Evolutionary conservation across 2,329 filamentous ascomycete genomes (phyloP).

Genomic region (Diplocarpon mali): DNA sequence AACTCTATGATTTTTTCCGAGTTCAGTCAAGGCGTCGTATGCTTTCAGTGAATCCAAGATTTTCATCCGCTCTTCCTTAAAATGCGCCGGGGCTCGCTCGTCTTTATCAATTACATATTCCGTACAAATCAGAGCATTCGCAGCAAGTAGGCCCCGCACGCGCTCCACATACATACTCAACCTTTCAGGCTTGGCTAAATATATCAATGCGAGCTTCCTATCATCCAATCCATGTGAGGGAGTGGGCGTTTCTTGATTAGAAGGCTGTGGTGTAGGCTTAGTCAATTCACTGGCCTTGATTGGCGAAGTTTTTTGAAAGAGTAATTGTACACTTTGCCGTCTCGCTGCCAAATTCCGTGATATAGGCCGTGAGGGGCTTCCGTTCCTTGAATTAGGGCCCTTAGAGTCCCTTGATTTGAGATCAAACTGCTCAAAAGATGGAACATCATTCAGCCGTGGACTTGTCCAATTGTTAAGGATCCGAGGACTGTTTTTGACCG

Average conservation of each 20-base stretch:
- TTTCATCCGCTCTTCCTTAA: slow-evolving; percentile 18
- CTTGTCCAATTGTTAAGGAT: slow-evolving; percentile 4
- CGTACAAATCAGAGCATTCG: slow-evolving; percentile 17
- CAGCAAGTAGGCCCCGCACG: slow-evolving; percentile 11
- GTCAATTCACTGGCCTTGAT: slow-evolving; percentile 7
- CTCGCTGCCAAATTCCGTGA: slow-evolving; percentile 17
- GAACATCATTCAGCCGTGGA: slow-evolving; percentile 7
- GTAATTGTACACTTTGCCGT: slow-evolving; percentile 18
- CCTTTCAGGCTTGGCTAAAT: slow-evolving; percentile 14
- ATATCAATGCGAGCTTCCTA: slow-evolving; percentile 19
- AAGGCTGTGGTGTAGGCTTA: slow-evolving; percentile 7
- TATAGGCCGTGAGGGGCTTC: slow-evolving; percentile 23
- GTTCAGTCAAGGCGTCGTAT: slow-evolving; percentile 9
- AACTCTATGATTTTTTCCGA: slow-evolving; percentile 7
- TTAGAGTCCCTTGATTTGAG: slow-evolving; percentile 4
- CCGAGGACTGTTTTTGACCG: slow-evolving; percentile 13
- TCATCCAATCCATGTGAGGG: slow-evolving; percentile 18
- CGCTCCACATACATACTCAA: slow-evolving; percentile 16
- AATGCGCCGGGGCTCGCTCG: slow-evolving; percentile 11
- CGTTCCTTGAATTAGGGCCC: slow-evolving; percentile 9
- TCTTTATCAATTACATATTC: slow-evolving; percentile 16
- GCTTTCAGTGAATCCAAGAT: slow-evolving; percentile 20
- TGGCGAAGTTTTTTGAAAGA: slow-evolving; percentile 19
- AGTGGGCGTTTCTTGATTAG: slow-evolving; percentile 16
- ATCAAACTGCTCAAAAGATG: slow-evolving; percentile 6